Percentiles rank a stretch among this genome's conserved stretches.
phyloP scores from a whole-genome alignment of 73 alveolate species.

The Paramecium primaurelia region DNA sequence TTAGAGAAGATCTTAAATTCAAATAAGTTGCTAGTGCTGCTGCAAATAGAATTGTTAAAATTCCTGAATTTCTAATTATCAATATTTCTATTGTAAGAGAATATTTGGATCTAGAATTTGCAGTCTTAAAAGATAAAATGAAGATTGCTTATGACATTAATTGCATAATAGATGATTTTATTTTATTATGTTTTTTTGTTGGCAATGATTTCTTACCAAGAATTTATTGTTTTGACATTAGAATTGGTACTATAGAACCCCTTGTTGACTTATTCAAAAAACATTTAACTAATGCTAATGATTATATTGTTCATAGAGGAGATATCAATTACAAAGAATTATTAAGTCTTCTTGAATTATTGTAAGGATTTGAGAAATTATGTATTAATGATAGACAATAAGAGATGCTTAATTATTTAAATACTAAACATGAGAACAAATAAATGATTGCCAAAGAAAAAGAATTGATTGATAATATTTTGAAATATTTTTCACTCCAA shows the following conservation, averaged over 20 bases:
- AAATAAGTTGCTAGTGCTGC: not conserved
- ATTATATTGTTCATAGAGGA: slow-evolving; percentile 66
- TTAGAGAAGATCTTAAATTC: slow-evolving; percentile 75
- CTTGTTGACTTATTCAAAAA: slow-evolving; percentile 86
- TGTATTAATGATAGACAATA: slow-evolving; percentile 62
- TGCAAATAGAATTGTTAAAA: slow-evolving; percentile 71
- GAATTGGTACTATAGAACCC: slow-evolving; percentile 91
- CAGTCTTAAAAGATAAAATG: slow-evolving; percentile 58
- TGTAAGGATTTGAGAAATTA: slow-evolving; percentile 66
- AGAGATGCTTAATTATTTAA: slow-evolving; percentile 51
- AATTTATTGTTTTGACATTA: slow-evolving; percentile 87
- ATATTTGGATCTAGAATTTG: slow-evolving; percentile 91
- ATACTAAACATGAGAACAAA: slow-evolving; percentile 61
- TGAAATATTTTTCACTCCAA: not conserved
- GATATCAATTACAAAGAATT: slow-evolving; percentile 76
- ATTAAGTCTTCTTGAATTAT: slow-evolving; percentile 58
- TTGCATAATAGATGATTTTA: slow-evolving; percentile 95
- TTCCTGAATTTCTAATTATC: slow-evolving; percentile 74
- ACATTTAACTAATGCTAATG: slow-evolving; percentile 66
- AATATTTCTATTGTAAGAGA: slow-evolving; percentile 86
- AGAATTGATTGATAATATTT: not conserved
- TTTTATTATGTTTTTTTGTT: slow-evolving; percentile 92
- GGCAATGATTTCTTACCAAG: slow-evolving; percentile 98
- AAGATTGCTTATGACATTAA: slow-evolving; percentile 82
- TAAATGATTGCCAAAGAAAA: not conserved